Percentiles rank a stretch among this genome's conserved stretches.
Conservation (phyloP, 371 early-diverging fungal genomes). For the Conidiobolus incongruus region DNA sequence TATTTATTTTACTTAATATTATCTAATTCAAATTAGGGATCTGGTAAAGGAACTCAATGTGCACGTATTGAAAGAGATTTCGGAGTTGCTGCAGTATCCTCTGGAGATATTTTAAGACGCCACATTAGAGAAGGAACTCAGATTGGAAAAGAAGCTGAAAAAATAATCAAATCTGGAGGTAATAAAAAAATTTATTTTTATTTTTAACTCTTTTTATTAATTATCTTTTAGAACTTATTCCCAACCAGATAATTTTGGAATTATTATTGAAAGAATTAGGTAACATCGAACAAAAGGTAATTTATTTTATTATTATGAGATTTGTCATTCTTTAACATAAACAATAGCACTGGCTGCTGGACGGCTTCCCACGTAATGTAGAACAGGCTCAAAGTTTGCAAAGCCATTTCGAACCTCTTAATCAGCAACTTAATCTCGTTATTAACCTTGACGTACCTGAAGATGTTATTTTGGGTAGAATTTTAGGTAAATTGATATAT, state of each 20-base stretch:
- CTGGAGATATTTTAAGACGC: conserved; percentile 61
- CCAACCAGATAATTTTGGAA: conserved; percentile 52
- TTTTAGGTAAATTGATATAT: conserved; percentile 39
- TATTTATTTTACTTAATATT: not conserved
- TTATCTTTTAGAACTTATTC: conserved; percentile 24
- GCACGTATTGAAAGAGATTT: conserved; percentile 38
- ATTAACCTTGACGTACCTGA: conserved; percentile 82
- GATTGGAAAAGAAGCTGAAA: conserved; percentile 36
- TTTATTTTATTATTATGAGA: conserved; percentile 1
- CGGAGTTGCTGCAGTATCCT: conserved; percentile 38
- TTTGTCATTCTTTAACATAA: conserved; percentile 1
- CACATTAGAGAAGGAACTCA: conserved; percentile 43
- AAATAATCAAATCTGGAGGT: conserved; percentile 28
- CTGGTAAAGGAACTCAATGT: conserved; percentile 82
- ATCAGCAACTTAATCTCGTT: conserved; percentile 57
- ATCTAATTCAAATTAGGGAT: conserved; percentile 19
- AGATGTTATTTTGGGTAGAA: conserved; percentile 70
- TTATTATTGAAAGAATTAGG: conserved; percentile 46
- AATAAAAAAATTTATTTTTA: not conserved
- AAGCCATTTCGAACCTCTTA: conserved; percentile 18
- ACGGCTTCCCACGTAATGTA: conserved; percentile 91
- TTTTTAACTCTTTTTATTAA: not conserved
- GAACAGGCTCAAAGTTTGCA: conserved; percentile 70
- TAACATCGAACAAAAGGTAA: conserved; percentile 13
- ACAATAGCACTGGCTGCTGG: conserved; percentile 57